A percentile compares a stretch with the other conserved stretches of the same genome.
These are phyloP conservation scores for Porodaedalea pini DNA, from an alignment of 1,284 basidiomycete species.

Conservation along the genomic window DNA sequence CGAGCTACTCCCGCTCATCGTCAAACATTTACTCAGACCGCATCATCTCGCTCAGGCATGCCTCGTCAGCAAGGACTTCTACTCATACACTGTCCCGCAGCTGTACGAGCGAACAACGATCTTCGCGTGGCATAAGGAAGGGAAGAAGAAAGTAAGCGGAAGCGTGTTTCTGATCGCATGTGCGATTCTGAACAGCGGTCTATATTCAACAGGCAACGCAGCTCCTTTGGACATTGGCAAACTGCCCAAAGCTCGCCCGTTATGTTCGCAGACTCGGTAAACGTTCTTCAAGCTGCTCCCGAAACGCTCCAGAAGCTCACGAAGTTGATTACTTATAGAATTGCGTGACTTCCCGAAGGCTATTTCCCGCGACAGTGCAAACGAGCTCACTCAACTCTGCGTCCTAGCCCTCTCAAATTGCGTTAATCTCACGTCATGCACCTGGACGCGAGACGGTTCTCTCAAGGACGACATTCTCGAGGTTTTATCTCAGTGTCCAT, in stretches of 20 bases:
- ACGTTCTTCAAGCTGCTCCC: constrained; percentile 24
- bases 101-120: constrained; percentile 57
- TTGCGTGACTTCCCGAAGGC: constrained; percentile 65
- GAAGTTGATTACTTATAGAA: constrained; percentile 35
- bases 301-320: not conserved
- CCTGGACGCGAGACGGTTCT: constrained; percentile 74
- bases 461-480: constrained; percentile 53
- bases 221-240: constrained; percentile 50
- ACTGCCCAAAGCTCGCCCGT: constrained; percentile 46
- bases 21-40: constrained; percentile 47
- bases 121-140: constrained; percentile 63
- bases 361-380: constrained; percentile 7
- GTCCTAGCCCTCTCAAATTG: constrained; percentile 55
- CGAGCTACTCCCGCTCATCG: constrained; percentile 54
- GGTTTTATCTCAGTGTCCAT: constrained; percentile 40
- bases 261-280: constrained; percentile 54
- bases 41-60: constrained; percentile 48
- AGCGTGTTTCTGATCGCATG: too few species aligned
- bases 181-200: not conserved
- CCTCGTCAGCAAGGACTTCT: constrained; percentile 54
- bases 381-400: constrained; percentile 39
- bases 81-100: constrained; percentile 41
- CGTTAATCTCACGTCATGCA: constrained; percentile 53
- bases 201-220: constrained; percentile 41
- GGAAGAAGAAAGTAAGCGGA: constrained; percentile 51